Conservation (phyloP, 345 rosid genomes). For the Syzygium jambos region DNA sequence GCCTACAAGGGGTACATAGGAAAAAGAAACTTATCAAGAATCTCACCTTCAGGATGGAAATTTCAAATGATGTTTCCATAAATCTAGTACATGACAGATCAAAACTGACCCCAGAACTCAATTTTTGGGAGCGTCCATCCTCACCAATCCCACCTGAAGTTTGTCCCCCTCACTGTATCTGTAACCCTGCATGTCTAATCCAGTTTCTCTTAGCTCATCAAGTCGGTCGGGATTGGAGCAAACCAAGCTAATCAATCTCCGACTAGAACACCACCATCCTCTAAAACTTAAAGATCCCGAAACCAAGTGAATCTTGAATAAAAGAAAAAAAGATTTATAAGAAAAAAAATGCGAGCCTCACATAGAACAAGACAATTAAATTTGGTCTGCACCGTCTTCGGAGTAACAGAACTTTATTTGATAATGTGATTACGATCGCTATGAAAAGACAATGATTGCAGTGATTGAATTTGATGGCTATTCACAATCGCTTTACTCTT, state of each 20-base stretch:
- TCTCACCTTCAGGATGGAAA: background rate
- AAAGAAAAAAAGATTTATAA: background rate
- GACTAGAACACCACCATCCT: background rate
- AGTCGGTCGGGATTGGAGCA: background rate
- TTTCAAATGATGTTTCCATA: background rate
- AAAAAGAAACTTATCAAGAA: background rate
- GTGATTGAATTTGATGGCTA: slow-evolving; percentile 12
- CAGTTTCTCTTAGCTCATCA: background rate
- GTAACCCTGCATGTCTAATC: background rate
- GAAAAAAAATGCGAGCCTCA: background rate
- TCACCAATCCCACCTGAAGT: background rate
- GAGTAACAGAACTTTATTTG: background rate
- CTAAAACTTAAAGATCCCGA: background rate
- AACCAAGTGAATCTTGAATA: background rate
- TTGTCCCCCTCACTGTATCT: background rate
- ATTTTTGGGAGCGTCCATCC: background rate
- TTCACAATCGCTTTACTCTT: slow-evolving; percentile 4
- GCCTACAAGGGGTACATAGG: background rate
- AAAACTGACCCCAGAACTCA: background rate
- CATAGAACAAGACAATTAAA: background rate
- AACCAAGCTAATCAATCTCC: background rate
- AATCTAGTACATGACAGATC: background rate
- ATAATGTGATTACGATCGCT: slow-evolving; percentile 8
- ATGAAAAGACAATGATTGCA: slow-evolving; percentile 28
- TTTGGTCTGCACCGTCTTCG: slow-evolving; percentile 3